Percentiles rank a stretch among this genome's conserved stretches.
These are phyloP conservation scores for Dryas integrifolia DNA, from an alignment of 331 rosid species.

Conservation along the genomic window DNA sequence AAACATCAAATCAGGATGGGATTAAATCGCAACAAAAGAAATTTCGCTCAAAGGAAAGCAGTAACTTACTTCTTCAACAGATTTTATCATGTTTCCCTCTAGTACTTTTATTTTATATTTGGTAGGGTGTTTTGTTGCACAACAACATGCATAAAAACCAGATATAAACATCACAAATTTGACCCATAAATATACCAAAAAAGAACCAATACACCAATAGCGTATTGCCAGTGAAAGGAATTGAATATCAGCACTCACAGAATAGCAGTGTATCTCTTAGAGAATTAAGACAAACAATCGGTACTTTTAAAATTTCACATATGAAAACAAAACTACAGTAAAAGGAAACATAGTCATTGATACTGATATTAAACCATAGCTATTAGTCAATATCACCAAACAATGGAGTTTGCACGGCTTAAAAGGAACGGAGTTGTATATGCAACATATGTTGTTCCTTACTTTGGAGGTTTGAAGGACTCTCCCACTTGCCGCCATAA, in stretches of 20 bases:
- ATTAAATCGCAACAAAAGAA: not conserved
- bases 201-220: slow-evolving; percentile 3
- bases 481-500: slow-evolving; percentile 99
- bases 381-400: not conserved
- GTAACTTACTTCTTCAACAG: too few species aligned
- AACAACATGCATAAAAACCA: not conserved
- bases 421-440: not conserved
- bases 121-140: not conserved
- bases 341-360: slow-evolving; percentile 4
- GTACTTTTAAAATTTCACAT: not conserved
- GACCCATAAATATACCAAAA: not conserved
- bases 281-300: not conserved
- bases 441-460: slow-evolving; percentile 31
- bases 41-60: not conserved
- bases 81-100: slow-evolving; percentile 9
- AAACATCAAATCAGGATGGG: not conserved
- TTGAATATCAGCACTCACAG: not conserved
- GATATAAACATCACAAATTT: not conserved
- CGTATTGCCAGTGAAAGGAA: not conserved
- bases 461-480: slow-evolving; percentile 98
- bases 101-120: not conserved
- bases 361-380: not conserved
- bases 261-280: not conserved
- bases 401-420: not conserved
- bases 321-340: not conserved